A percentile compares a stretch with the other conserved stretches of the same genome.
Conservation (phyloP, 2,329 filamentous ascomycete species). For the Pseudogymnoascus sp. region DNA sequence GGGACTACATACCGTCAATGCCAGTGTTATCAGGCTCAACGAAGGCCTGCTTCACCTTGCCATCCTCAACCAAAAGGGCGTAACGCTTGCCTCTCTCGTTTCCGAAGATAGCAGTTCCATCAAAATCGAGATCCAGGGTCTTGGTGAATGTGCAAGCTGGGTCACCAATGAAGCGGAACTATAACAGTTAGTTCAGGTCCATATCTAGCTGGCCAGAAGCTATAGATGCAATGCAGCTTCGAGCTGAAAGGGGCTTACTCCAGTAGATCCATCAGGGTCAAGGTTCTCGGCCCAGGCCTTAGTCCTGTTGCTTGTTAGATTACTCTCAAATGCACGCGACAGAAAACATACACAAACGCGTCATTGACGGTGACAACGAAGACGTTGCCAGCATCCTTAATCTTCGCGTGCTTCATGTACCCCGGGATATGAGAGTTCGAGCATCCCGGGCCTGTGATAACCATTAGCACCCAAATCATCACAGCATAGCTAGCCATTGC, state of each 20-base stretch:
- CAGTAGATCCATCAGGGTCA: constrained; percentile 66
- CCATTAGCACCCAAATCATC: background rate
- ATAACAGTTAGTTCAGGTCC: constrained; percentile 12
- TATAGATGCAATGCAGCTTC: background rate
- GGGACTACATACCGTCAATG: constrained; percentile 41
- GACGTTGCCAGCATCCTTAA: constrained; percentile 74
- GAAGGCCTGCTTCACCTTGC: constrained; percentile 72
- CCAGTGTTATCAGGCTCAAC: constrained; percentile 88
- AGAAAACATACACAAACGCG: constrained; percentile 70
- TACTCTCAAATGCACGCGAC: background rate
- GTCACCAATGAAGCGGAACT: constrained; percentile 88
- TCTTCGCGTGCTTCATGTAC: constrained; percentile 71
- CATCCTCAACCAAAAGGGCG: constrained; percentile 73
- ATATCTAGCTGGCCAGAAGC: background rate
- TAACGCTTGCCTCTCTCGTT: constrained; percentile 80
- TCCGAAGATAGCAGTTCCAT: constrained; percentile 72
- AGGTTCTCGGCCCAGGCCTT: constrained; percentile 79
- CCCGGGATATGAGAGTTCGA: constrained; percentile 71
- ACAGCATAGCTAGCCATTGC: background rate
- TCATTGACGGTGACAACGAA: constrained; percentile 94
- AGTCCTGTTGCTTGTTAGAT: constrained; percentile 49
- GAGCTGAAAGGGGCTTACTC: constrained; percentile 48
- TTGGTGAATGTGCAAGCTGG: constrained; percentile 73
- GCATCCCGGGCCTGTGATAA: constrained; percentile 47
- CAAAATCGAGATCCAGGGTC: constrained; percentile 75